Evolutionary conservation across 345 rosid species (phyloP).

Genomic region (Acer yangbiense): DNA sequence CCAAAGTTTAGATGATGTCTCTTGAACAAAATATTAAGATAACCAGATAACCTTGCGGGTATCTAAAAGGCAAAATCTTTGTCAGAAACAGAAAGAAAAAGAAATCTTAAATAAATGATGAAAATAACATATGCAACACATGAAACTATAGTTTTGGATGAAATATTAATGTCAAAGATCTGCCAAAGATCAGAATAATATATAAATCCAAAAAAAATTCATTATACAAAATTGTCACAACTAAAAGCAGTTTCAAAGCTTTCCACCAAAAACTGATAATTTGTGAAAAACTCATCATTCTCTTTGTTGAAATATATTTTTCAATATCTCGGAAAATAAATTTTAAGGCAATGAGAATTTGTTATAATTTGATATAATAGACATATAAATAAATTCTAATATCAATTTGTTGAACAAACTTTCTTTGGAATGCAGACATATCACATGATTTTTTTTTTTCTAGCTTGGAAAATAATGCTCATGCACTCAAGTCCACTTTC

Average conservation of each 20-base stretch:
- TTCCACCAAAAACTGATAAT: not conserved
- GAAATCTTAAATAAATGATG: not conserved
- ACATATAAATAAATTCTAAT: not conserved
- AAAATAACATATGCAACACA: not conserved
- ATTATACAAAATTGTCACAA: not conserved
- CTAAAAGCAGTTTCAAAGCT: not conserved
- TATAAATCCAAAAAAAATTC: not conserved
- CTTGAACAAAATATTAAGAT: not conserved
- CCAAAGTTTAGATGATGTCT: not conserved
- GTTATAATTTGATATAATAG: not conserved
- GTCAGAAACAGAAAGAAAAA: not conserved
- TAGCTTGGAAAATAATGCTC: not conserved
- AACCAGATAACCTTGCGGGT: not conserved
- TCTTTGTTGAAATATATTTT: not conserved
- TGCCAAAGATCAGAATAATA: not conserved
- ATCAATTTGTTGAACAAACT: not conserved
- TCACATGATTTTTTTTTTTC: not conserved
- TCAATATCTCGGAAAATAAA: not conserved
- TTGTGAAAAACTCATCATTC: not conserved
- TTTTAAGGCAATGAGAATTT: not conserved
- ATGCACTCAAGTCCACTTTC: not conserved
- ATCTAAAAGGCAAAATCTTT: constrained; percentile 19
- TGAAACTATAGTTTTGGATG: not conserved
- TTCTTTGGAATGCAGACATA: not conserved
- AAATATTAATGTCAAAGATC: not conserved